Evolutionary conservation across 371 early-diverging fungal species (phyloP), one percentile per base, ranked within the genome.

Genomic region (Entomophthora muscae): DNA sequence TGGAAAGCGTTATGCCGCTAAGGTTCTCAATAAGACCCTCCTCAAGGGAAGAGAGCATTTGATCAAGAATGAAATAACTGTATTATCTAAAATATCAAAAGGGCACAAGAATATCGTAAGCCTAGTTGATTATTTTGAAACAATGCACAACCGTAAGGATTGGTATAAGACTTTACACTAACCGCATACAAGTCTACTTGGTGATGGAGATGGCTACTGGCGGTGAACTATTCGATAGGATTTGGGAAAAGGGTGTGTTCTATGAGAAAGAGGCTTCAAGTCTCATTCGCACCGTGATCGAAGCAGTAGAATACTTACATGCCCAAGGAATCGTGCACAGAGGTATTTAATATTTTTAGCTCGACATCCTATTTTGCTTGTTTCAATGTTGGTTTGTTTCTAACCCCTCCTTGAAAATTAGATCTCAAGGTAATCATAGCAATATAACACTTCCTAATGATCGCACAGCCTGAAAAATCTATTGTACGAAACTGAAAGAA

Each of bases 51-150:
- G 87, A 63, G 91, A 93, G 67, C 84, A 87, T 69, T 86, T 93
- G 89, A 85, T 91, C 64, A 76, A 88, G 52, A 91, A 91, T 68
- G 93, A 92, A 72, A 90, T 92, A 72, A 82, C 84, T 33, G 83
- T 92, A 24, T 74, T 92, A 59, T 83, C 85, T 67, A 79, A 79
- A 67, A 78, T 92, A 51, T 92, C 93, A 1, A 84, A 85, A 67
- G 91, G 85, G 5, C 90, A 92, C 69, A 78, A 81, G 62, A 90
- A 93, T 71, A 85, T 95, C 64, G 76, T 93, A 22, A 86, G 87
- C 13, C 75, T 94, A 31, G 76, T 80, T 30, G 94, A 94, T 67
- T 90, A 91, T 75, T 95, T 95, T 72, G 93, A 93, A 71, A 91
- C 95, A 0, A 71, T 84, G 30, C 83, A 90, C 73, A 91, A 91